Percentiles rank a stretch among this genome's conserved stretches.
phyloP scores from a whole-genome alignment of 768 basidiomycete species.

The Amanita rubescens region DNA sequence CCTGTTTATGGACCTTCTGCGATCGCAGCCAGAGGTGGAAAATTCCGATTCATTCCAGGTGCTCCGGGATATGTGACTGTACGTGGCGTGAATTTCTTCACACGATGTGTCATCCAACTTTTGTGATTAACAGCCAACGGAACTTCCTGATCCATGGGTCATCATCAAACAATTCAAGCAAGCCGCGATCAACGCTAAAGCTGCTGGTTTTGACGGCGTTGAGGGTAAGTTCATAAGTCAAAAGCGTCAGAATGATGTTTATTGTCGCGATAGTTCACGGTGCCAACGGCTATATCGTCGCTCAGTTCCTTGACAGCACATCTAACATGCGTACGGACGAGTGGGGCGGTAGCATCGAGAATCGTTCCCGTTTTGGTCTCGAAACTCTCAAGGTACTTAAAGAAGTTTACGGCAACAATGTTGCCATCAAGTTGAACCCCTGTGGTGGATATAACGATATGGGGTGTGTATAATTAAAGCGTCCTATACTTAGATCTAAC shows the following conservation, averaged over 20 bases:
- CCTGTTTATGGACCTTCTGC: slow-evolving; percentile 41
- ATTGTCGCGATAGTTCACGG: slow-evolving; percentile 28
- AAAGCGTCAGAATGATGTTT: neutral
- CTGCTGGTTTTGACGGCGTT: slow-evolving; percentile 51
- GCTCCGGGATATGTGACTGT: slow-evolving; percentile 33
- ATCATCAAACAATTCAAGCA: slow-evolving; percentile 32
- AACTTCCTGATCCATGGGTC: slow-evolving; percentile 32
- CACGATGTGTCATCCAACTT: too few species aligned
- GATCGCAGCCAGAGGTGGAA: slow-evolving; percentile 34
- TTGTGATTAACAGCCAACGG: slow-evolving; percentile 27
- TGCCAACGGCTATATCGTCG: slow-evolving; percentile 36
- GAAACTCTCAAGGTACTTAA: slow-evolving; percentile 38
- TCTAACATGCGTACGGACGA: slow-evolving; percentile 47
- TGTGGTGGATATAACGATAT: slow-evolving; percentile 40
- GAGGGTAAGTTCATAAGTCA: slow-evolving; percentile 27
- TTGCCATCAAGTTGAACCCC: slow-evolving; percentile 42
- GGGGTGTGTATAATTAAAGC: slow-evolving; percentile 20
- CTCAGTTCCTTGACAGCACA: slow-evolving; percentile 44
- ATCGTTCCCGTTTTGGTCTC: slow-evolving; percentile 45
- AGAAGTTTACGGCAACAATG: slow-evolving; percentile 36
- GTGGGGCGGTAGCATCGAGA: slow-evolving; percentile 54
- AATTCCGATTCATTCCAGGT: slow-evolving; percentile 32
- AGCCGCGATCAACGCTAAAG: slow-evolving; percentile 40
- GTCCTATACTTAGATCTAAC: neutral
- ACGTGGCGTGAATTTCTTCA: slow-evolving; percentile 9